Base-by-base conservation (phyloP, 148 eudicot species). In the Polygonum aviculare region DNA sequence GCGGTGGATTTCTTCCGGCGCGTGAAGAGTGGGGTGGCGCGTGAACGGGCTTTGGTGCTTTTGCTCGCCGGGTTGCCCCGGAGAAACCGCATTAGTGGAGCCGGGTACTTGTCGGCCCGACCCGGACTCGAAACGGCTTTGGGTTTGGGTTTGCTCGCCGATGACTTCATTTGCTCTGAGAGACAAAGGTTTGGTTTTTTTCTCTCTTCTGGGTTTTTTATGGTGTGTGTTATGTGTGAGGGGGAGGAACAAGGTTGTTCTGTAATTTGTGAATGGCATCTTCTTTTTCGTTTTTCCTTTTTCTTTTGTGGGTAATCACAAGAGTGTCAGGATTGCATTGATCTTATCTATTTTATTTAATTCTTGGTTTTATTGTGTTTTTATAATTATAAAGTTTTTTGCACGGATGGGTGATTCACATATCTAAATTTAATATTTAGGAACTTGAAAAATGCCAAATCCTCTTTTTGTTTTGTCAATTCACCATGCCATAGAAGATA, bases 71-170 rank as follows among this genome's bases (percentile, higher is more conserved):
- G 77, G 57, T 83, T 90, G 72, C 80, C 86, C 49, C 90, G 78
- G 49, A 94, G 75, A 72, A 94, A 88, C 65, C 93, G 78, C 93
- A 90, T 85, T 72, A 90, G 84, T 80, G 93, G 98, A 7, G 98
- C 89, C 8, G 96, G 98, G 45, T 85, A 92, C 74, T 89, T 90
- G 41, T 90, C 97, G 0, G 86, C 47, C 71, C 97, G 57, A 16
- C 93, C 79, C 0, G 98, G 98, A 71, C 98, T 94, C 16, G 94
- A 85, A 47, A 84, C 35, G 33, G 31, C 31, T 26, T 26, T 26
- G 31, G 31, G 31, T 26, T 26, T 26, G 31, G 97, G 85, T 49
- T 90, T 94, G n/a, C 88, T 74, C n/a, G 76, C 50, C 6, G 79
- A 75, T 12, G 39, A 22, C 59, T 21, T 41, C 78, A 26, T 63